Base-by-base conservation (phyloP, 1,139 yeast species). In the Suhomyces anneliseae region DNA sequence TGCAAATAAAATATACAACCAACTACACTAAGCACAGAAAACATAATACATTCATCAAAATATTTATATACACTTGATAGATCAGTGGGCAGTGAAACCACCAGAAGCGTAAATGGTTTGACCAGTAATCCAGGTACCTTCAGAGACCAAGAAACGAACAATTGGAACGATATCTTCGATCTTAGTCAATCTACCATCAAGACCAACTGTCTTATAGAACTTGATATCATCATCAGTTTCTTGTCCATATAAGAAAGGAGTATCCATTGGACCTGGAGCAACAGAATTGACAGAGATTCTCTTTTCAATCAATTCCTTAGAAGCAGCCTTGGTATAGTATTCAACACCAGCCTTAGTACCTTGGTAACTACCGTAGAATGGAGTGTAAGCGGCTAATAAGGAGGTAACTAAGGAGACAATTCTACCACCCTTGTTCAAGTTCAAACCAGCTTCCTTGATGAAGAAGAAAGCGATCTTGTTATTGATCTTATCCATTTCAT, bases 201-300 rank as follows among this genome's bases (percentile, higher is more conserved):
- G 56, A 27, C 78, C 76, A 49, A 68, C 72, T 19, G 81, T 65
- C 66, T 82, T 83, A 68, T 76, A 80, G 64, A 66, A 83, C 34
- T 68, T 83, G 45, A 82, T 73, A 50, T 79, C 76, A 26, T 73
- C 79, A 27, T 71, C 65, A 26, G 73, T 69, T 63, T 83, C 88
- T 64, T 81, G 85, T 24, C 81, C 79, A 56, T 82, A 82, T 61
- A 83, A 76, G 68, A 83, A 83, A 46, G 87, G 86, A 26, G 87
- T 83, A 58, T 82, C 87, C 86, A 83, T 83, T 40, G 88, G 87
- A 40, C 87, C 88, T 42, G 87, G 88, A 4, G 87, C 85, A 49
- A 83, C 79, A 56, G 78, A 72, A 57, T 79, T 81, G 56, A 79
- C 84, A 9, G 81, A 70, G 50, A 83, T 78, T 9, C 74, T 72